Base-by-base conservation (phyloP, 2,329 filamentous ascomycete species). In the Neophaeococcomyces aloes region DNA sequence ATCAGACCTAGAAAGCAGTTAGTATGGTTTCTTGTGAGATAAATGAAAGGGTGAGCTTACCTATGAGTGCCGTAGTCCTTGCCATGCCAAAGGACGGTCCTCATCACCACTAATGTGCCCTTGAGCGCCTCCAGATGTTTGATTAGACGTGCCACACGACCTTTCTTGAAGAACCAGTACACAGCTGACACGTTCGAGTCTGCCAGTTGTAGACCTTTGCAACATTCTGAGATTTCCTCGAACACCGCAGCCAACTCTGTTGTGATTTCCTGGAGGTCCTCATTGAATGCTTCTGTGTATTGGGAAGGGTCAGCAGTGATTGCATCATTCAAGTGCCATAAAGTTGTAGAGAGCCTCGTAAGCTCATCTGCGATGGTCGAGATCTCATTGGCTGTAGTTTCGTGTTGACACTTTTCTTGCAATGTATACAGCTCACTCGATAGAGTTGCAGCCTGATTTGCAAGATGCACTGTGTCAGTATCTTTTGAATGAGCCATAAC, bases 101-200 rank as follows among this genome's bases (percentile, higher is more conserved):
- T 47, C 54, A 56, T 56, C 36, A 55, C 54, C 7, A 53, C 37
- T 15, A 56, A 41, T 5, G 54, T 54, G 17, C 48, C 51, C 30
- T 52, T 55, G 41, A 53, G 52, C 5, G 52, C 51, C 32, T 51
- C 53, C 8, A 55, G 41, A 33, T 56, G 54, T 39, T 53, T 53
- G 19, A 53, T 49, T n/a, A 56, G 45, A 29, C 49, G 49, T 15
- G 32, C 29, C 7, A 54, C 51, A 19, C 51, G 47, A 44, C 47
- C 43, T 35, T 52, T 54, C 39, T 50, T 51, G 23, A 51, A 48
- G 37, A 56, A 37, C 48, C 53, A 54, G 11, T 40, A 42, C 6
- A 56, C 44, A 13, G 53, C 27, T 13, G 39, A 49, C 8, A 29
- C 19, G 13, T 44, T 40, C 7, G 36, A 31, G 25, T 55, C 51